These are phyloP conservation scores for Penicillium freii DNA, from an alignment of 2,329 filamentous ascomycete species.

Conservation along the genomic window DNA sequence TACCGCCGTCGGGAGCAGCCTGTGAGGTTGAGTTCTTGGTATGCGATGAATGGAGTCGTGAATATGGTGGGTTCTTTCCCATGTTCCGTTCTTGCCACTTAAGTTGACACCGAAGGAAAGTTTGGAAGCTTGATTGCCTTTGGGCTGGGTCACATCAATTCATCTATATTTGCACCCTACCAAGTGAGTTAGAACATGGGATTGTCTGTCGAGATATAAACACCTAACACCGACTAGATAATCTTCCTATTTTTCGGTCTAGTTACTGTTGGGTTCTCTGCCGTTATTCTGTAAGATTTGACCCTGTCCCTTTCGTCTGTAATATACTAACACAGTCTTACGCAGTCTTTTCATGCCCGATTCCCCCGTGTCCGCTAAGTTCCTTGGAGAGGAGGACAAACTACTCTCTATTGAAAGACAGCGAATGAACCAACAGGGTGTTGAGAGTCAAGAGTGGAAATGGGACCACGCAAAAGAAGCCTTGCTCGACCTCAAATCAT, in stretches of 20 bases:
- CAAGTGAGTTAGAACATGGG: conserved; percentile 40
- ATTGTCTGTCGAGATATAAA: too few species aligned
- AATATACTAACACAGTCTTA: not conserved
- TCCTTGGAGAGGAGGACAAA: conserved; percentile 57
- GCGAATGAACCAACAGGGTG: conserved; percentile 50
- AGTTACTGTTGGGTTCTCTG: conserved; percentile 53
- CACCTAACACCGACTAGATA: conserved; percentile 21
- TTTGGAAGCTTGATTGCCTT: conserved; percentile 56
- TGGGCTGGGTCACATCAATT: conserved; percentile 51
- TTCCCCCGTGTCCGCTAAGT: conserved; percentile 60
- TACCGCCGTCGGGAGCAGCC: conserved; percentile 55
- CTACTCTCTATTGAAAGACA: conserved; percentile 57
- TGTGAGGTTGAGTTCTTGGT: conserved; percentile 52
- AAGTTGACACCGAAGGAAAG: conserved; percentile 14
- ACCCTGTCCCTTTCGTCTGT: not conserved
- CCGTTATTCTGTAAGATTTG: conserved; percentile 46
- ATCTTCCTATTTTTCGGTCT: conserved; percentile 42
- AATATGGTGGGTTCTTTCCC: conserved; percentile 43
- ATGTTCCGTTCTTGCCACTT: not conserved
- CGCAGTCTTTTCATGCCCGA: conserved; percentile 59
- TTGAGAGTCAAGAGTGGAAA: conserved; percentile 48
- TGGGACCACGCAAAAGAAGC: conserved; percentile 57
- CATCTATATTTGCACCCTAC: conserved; percentile 48
- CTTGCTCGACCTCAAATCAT: conserved; percentile 58
- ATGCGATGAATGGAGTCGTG: conserved; percentile 56